Percentiles rank a stretch among this genome's conserved stretches.
Evolutionary conservation across 2,329 filamentous ascomycete species (phyloP).

Genomic region (Xylaria sp.): DNA sequence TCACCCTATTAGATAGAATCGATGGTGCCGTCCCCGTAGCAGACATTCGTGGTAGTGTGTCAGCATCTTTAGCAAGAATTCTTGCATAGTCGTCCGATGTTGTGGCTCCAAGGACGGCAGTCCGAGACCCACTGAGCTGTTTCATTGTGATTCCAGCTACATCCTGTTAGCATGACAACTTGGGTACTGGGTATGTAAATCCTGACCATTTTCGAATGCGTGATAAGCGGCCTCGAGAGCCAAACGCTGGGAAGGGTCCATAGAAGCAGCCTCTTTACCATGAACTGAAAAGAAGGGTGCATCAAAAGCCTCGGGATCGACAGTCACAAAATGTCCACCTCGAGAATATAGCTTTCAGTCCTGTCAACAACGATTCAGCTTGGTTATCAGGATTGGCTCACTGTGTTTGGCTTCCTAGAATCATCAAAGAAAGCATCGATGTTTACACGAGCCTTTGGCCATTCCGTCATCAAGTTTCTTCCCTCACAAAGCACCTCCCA

Average conservation of each 20-base stretch:
- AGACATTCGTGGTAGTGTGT: conserved; percentile 37
- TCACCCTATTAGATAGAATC: conserved; percentile 44
- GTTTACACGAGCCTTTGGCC: conserved; percentile 38
- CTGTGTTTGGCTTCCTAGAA: conserved; percentile 13
- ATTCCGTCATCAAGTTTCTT: conserved; percentile 38
- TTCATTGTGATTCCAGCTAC: conserved; percentile 40
- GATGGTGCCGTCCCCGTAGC: conserved; percentile 37
- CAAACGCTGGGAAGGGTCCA: conserved; percentile 44
- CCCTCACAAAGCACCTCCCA: conserved; percentile 39
- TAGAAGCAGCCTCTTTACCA: conserved; percentile 38
- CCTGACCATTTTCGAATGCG: conserved; percentile 42
- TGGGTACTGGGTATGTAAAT: conserved; percentile 4
- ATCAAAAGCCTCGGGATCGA: conserved; percentile 42
- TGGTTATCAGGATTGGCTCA: neutral
- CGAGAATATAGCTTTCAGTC: conserved; percentile 22
- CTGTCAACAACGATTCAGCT: conserved; percentile 25
- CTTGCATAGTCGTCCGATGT: conserved; percentile 42
- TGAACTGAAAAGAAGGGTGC: conserved; percentile 45
- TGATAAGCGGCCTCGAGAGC: conserved; percentile 40
- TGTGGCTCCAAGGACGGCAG: conserved; percentile 42
- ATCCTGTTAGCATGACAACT: conserved; percentile 5
- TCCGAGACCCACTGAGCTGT: conserved; percentile 33
- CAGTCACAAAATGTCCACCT: conserved; percentile 38
- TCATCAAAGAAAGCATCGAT: conserved; percentile 31
- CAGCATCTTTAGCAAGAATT: conserved; percentile 39